Conservation (phyloP, 176 grass and related monocot genomes). For the Canna indica region DNA sequence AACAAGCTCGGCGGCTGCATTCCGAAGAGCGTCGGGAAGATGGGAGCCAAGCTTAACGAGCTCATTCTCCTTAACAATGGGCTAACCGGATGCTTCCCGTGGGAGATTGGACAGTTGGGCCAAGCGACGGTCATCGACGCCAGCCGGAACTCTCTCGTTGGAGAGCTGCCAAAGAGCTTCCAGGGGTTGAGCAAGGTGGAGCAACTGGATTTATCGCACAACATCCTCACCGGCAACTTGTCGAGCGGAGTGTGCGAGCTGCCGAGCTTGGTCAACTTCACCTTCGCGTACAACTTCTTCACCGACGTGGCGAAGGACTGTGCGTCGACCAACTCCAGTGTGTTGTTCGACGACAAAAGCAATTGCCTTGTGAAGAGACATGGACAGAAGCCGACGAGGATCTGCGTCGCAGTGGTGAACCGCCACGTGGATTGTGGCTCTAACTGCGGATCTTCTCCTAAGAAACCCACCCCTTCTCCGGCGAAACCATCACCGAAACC, state of each 20-base stretch:
- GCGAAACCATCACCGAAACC: no score
- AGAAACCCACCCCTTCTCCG: not conserved
- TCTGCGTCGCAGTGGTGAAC: not conserved
- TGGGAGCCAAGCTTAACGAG: not conserved
- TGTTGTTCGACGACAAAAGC: not conserved
- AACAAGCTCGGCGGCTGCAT: constrained; percentile 11
- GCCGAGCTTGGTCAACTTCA: not conserved
- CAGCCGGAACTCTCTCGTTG: constrained; percentile 1
- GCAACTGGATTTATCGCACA: not conserved
- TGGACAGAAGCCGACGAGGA: not conserved
- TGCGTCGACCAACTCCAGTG: not conserved
- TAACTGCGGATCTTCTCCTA: not conserved
- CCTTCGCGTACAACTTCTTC: not conserved
- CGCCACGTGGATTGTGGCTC: not conserved
- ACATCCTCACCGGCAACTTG: not conserved
- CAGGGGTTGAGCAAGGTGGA: not conserved
- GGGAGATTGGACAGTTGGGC: not conserved
- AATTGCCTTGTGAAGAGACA: not conserved
- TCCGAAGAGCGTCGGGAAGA: not conserved
- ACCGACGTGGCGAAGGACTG: not conserved
- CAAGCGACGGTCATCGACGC: not conserved
- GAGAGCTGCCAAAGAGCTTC: not conserved
- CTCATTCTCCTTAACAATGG: not conserved
- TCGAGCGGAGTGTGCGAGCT: not conserved
- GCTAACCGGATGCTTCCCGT: not conserved